A percentile compares a stretch with the other conserved stretches of the same genome.
These are phyloP conservation scores for Pseudozyma tsukubaensis DNA, from an alignment of 1,284 basidiomycete genomes.

Conservation along the genomic window DNA sequence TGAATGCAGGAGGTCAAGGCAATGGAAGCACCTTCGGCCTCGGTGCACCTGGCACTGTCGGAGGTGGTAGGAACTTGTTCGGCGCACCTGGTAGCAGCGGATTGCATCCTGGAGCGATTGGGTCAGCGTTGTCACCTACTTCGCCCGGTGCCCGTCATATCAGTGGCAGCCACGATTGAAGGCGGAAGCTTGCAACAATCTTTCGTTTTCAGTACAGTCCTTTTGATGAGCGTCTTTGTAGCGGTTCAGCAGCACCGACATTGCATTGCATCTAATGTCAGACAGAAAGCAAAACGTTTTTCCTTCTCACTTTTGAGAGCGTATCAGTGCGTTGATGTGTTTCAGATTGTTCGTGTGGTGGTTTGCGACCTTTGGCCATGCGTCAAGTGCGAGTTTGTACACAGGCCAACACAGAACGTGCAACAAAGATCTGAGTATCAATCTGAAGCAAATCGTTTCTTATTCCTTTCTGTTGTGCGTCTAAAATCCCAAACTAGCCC, in stretches of 20 bases:
- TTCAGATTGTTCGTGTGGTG: too few species aligned
- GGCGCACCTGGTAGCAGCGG: conserved; percentile 40
- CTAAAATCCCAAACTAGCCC: conserved; percentile 57
- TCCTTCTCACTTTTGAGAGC: too few species aligned
- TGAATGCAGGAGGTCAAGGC: conserved; percentile 14
- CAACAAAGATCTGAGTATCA: too few species aligned
- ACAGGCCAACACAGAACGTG: too few species aligned
- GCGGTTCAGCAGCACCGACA: background rate
- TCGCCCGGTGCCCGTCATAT: conserved; percentile 36
- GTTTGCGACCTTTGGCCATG: too few species aligned
- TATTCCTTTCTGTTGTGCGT: background rate
- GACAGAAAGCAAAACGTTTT: conserved; percentile 9
- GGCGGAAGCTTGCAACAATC: background rate
- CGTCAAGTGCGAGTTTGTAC: too few species aligned
- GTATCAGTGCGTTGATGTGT: too few species aligned
- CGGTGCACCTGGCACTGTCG: conserved; percentile 31
- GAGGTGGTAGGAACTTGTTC: conserved; percentile 32
- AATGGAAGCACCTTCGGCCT: conserved; percentile 30
- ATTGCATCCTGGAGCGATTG: conserved; percentile 42
- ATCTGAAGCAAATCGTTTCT: too few species aligned
- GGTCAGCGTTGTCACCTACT: conserved; percentile 43
- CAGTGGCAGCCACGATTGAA: conserved; percentile 37
- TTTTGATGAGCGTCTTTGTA: background rate
- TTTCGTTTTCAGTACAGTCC: background rate
- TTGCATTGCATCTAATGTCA: conserved; percentile 9